Evolutionary conservation across 192 early-diverging fungal species (phyloP).

Genomic region (Backusella morwellensis): DNA sequence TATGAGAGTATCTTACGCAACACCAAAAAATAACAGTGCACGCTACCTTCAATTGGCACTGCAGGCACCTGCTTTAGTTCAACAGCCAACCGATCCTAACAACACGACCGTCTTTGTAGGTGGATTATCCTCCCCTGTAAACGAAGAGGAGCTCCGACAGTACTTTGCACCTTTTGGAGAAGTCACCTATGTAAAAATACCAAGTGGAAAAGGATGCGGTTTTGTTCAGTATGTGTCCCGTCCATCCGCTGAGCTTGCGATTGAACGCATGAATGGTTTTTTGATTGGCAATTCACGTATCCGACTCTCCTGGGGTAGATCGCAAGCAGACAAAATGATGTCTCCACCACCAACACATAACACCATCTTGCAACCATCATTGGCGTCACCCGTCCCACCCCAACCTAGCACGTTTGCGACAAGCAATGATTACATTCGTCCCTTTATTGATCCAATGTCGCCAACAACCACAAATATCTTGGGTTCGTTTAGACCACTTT

Average conservation of each 20-base stretch:
- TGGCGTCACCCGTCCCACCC: too few relatives aligned
- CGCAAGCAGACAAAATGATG: conserved; percentile 29
- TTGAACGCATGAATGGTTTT: conserved; percentile 84
- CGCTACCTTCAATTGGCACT: background rate
- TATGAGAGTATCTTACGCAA: conserved; percentile 87
- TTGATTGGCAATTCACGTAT: conserved; percentile 66
- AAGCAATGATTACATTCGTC: background rate
- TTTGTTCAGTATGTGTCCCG: conserved; percentile 90
- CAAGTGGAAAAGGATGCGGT: conserved; percentile 90
- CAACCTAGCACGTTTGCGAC: background rate
- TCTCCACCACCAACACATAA: background rate
- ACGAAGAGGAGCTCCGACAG: conserved; percentile 83
- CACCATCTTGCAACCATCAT: background rate
- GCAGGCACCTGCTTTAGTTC: conserved; percentile 10
- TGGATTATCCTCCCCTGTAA: conserved; percentile 74
- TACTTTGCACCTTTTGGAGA: conserved; percentile 88
- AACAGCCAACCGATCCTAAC: conserved; percentile 67
- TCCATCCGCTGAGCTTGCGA: conserved; percentile 87
- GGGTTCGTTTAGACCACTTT: conserved; percentile 8
- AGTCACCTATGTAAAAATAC: conserved; percentile 92
- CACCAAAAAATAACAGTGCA: conserved; percentile 84
- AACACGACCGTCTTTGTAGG: conserved; percentile 98
- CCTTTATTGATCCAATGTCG: background rate
- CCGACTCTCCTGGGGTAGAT: conserved; percentile 52
- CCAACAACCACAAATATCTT: background rate